Conservation (phyloP, 176 grass and related monocot species). For the Paspalum vaginatum region DNA sequence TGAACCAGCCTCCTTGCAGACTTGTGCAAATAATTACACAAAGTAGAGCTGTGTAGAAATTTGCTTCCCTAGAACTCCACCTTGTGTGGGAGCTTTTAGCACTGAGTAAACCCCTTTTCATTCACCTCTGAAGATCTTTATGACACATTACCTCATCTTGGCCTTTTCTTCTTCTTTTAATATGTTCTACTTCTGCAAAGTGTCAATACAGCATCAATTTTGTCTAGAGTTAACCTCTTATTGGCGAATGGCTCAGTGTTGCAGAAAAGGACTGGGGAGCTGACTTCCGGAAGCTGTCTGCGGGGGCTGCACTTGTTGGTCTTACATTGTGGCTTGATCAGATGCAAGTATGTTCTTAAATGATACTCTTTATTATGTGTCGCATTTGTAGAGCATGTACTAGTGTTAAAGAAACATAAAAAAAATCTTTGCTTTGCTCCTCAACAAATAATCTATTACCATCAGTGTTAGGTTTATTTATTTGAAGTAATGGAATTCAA, state of each 20-base stretch:
- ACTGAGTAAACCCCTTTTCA: not conserved
- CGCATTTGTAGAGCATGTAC: conserved; percentile 13
- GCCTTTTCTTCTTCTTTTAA: not conserved
- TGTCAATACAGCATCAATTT: conserved; percentile 1
- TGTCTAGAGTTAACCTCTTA: not conserved
- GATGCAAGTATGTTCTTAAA: conserved; percentile 76
- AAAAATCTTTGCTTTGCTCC: not conserved
- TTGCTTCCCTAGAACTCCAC: too few species aligned
- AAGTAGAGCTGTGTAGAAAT: too few species aligned
- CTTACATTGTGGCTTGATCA: conserved; percentile 96
- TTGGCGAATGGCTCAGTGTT: conserved; percentile 61
- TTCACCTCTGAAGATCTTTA: conserved; percentile 1
- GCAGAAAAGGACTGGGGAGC: conserved; percentile 82
- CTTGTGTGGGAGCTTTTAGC: too few species aligned
- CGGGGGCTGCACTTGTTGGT: conserved; percentile 82
- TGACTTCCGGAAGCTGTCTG: conserved; percentile 85
- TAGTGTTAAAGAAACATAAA: not conserved
- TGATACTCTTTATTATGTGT: not conserved
- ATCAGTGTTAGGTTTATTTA: not conserved
- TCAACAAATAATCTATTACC: conserved; percentile 3
- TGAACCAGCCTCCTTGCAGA: too few species aligned
- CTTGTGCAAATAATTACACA: too few species aligned
- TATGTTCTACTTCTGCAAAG: conserved; percentile 10
- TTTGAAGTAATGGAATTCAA: not conserved
- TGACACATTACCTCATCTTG: conserved; percentile 20